Percentiles rank a stretch among this genome's conserved stretches.
phyloP scores from a whole-genome alignment of 495 filamentous ascomycete species.

The Aspergillus indologenus region DNA sequence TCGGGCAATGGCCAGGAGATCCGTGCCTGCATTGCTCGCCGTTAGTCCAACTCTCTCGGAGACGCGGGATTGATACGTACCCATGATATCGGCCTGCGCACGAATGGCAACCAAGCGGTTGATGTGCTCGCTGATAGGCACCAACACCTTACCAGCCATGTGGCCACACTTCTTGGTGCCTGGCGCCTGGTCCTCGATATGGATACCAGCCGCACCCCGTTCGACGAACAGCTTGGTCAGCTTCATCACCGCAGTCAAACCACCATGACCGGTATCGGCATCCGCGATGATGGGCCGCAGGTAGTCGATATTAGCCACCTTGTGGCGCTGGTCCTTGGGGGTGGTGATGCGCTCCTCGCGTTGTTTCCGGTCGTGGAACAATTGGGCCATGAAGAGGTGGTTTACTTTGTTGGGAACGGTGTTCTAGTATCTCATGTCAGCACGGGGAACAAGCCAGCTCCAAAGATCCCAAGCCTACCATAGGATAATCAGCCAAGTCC shows the following conservation, averaged over 20 bases:
- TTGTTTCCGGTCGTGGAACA: slow-evolving; percentile 99
- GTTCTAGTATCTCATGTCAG: slow-evolving; percentile 54
- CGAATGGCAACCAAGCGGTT: slow-evolving; percentile 96
- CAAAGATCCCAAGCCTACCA: slow-evolving; percentile 53
- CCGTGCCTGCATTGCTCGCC: slow-evolving; percentile 49
- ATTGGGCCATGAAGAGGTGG: slow-evolving; percentile 95
- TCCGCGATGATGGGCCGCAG: slow-evolving; percentile 95
- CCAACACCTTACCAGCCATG: slow-evolving; percentile 98
- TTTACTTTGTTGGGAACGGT: slow-evolving; percentile 98
- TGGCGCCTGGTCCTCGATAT: slow-evolving; percentile 97
- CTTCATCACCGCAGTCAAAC: slow-evolving; percentile 97
- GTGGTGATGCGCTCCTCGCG: slow-evolving; percentile 86
- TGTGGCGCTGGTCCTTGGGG: slow-evolving; percentile 67
- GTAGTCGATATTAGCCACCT: slow-evolving; percentile 83
- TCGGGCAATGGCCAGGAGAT: slow-evolving; percentile 86
- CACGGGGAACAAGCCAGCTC: neutral
- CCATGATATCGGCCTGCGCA: slow-evolving; percentile 98
- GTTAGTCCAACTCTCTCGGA: neutral
- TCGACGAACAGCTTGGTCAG: slow-evolving; percentile 97
- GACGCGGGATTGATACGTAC: slow-evolving; percentile 34
- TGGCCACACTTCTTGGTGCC: slow-evolving; percentile 99
- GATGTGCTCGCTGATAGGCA: slow-evolving; percentile 97
- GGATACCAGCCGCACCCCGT: slow-evolving; percentile 94
- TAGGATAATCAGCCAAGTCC: slow-evolving; percentile 97
- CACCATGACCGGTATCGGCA: slow-evolving; percentile 96